Evolutionary conservation across 2,329 filamentous ascomycete species (phyloP).

Genomic region (Fusarium chaquense): DNA sequence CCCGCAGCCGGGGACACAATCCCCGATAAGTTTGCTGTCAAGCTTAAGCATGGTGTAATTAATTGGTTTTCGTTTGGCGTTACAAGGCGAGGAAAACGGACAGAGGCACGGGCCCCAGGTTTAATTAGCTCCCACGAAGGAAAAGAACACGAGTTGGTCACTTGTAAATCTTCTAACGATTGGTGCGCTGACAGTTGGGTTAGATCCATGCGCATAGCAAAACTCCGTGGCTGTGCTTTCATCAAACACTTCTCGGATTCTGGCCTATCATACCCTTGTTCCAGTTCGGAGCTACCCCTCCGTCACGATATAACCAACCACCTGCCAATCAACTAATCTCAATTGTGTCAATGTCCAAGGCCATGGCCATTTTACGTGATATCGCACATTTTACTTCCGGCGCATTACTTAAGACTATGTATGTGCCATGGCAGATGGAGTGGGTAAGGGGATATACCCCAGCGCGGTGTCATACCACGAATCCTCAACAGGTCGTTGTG

Average conservation of each 20-base stretch:
- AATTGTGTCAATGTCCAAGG: conserved; percentile 19
- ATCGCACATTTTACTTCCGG: conserved; percentile 23
- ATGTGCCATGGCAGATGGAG: conserved; percentile 9
- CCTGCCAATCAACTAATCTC: conserved; percentile 16
- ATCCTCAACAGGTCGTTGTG: conserved; percentile 13
- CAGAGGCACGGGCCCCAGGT: conserved; percentile 10
- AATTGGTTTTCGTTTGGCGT: conserved; percentile 41
- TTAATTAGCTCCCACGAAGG: conserved; percentile 38
- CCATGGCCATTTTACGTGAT: conserved; percentile 7
- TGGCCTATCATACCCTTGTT: conserved; percentile 22
- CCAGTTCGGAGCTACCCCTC: conserved; percentile 27
- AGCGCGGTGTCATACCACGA: conserved; percentile 4
- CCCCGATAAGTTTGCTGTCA: conserved; percentile 46
- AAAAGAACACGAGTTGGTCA: conserved; percentile 41
- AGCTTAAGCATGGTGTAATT: conserved; percentile 27
- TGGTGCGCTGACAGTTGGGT: conserved; percentile 42
- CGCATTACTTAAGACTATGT: conserved; percentile 18
- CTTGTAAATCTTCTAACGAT: conserved; percentile 24
- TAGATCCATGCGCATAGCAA: conserved; percentile 38
- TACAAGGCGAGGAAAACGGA: conserved; percentile 21
- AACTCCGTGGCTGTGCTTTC: conserved; percentile 22
- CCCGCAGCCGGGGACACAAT: conserved; percentile 54
- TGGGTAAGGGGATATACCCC: conserved; percentile 3
- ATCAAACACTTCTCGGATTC: conserved; percentile 23
- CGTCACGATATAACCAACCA: conserved; percentile 26